Evolutionary conservation across 768 basidiomycete species (phyloP), one percentile per base, ranked within the genome.

Genomic region (Pulveroboletus ravenelii): DNA sequence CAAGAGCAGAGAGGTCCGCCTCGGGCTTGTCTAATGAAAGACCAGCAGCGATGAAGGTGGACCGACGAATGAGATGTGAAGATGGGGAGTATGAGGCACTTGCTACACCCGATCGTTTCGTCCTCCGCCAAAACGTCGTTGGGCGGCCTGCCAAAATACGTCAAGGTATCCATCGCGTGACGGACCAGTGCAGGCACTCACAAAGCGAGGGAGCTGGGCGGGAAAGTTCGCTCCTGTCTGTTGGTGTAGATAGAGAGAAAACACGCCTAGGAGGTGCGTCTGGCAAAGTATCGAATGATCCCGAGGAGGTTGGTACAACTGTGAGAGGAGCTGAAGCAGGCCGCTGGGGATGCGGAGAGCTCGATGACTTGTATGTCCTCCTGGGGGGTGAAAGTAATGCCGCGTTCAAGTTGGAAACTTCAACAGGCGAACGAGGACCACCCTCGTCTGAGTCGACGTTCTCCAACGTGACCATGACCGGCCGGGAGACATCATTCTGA

Each of bases 121-220:
- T 87, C 55, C 81, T 82, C 30, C 85, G 76, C 88, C 88, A 90
- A 64, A 90, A 89, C 0, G 88, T 85, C 7, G 80, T 86, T 0
- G 88, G 87, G n/a, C 88, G 84, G 32, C 88, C 87, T 89, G 53
- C 2, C 1, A n/a, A 30, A 10, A 31, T 41, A 47, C 15, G 36
- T 52, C 41, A 50, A 40, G 20, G 30, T 12, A 9, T 14, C 1
- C 2, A 30, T 25, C 3, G 13, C 9, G 6, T 9, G 40, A 18
- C 13, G 6, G 15, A 47, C 38, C 10, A 45, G 34, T 18, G 37
- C 38, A 0, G 4, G 30, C 35, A 75, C 84, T 71, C 63, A 87
- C 84, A 74, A 41, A 87, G 70, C 41, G 82, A 80, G 14, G 85
- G 85, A 48, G 81, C 77, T 44, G 85, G 85, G 5, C 73, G 78